phyloP scores from a whole-genome alignment of 1,284 basidiomycete genomes.

The Salmacisia buchloeana region DNA sequence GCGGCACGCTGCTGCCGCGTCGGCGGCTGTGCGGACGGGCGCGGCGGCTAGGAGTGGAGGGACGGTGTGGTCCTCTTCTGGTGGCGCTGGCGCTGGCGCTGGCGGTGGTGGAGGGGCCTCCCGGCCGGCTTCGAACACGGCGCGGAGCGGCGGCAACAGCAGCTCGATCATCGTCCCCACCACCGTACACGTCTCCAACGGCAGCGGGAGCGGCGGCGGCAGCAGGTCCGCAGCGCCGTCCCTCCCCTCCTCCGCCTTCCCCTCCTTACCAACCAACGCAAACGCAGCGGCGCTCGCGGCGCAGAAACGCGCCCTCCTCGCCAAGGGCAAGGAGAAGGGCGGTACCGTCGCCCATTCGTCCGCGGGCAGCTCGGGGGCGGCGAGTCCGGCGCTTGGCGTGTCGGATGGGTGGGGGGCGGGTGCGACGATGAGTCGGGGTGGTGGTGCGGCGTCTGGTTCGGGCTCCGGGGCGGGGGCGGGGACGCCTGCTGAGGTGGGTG shows the following conservation, averaged over 20 bases:
- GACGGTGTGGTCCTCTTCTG: conserved; percentile 8
- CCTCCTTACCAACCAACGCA: conserved; percentile 36
- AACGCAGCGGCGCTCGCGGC: conserved; percentile 25
- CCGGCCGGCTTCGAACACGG: no score
- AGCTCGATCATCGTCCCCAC: conserved; percentile 3
- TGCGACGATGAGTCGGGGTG: background rate
- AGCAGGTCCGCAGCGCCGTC: conserved; percentile 1
- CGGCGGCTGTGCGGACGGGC: background rate
- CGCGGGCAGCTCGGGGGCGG: conserved; percentile 13
- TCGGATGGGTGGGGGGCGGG: background rate
- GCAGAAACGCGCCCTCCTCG: conserved; percentile 38
- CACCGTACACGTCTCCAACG: background rate
- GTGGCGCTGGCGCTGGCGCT: background rate
- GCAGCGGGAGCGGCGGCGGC: conserved; percentile 3
- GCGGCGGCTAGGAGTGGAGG: conserved; percentile 9
- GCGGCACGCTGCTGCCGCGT: conserved; percentile 20
- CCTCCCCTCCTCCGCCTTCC: conserved; percentile 13
- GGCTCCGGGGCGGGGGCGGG: conserved; percentile 7
- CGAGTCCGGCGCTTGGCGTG: background rate
- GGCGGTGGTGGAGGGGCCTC: background rate
- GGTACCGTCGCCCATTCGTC: background rate
- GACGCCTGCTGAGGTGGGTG: conserved; percentile 16
- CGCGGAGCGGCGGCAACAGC: no score
- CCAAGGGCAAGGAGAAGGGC: background rate
- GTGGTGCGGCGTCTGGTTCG: background rate